Base-by-base conservation (phyloP, 2,329 filamentous ascomycete species). In the Ascochyta viciae-villosae region DNA sequence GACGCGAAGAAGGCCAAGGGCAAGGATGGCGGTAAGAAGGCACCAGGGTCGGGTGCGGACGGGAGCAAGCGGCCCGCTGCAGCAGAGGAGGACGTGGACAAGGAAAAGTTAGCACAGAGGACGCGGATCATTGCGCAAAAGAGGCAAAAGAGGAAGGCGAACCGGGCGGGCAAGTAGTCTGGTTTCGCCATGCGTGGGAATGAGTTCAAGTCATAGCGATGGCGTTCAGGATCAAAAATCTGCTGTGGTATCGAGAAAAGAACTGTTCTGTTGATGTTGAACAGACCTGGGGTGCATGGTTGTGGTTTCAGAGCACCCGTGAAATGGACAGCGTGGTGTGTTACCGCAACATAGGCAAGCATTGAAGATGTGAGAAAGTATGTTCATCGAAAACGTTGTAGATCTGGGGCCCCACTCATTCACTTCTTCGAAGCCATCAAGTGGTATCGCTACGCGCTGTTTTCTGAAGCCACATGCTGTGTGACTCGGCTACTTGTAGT, bases 121-220 rank as follows among this genome's bases (percentile, higher is more conserved):
- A 90, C 92, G 69, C 88, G 87, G 70, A 90, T 97, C 70, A 96
- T 96, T 75, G 88, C 87, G 44, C 88, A 91, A 76, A 97, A 96
- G 81, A 84, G 92, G 60, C 85, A 89, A 80, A 85, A 89, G 81
- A 86, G 92, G 50, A 81, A 80, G 62, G 71, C 75, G 74, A 82
- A 86, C 72, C 83, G 85, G 75, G 79, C 83, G 67, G 81, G 83
- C 63, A 85, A 84, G 77, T 55, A 55, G 41, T 4, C 7, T 42
- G 15, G 26, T 12, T 35, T 24, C 23, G 22, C 33, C 10, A 4
- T 15, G 9, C 6, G 22, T 4, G 15, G 12, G 22, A 19, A 10
- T 13, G 24, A 47, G 42, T 35, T 35, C 33, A 35, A 43, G 37
- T 44, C 54, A 57, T 57, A 57, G 54, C 54, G 54, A 57, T 39